phyloP scores from a whole-genome alignment of 2,329 filamentous ascomycete species.

The Periconia sp. region DNA sequence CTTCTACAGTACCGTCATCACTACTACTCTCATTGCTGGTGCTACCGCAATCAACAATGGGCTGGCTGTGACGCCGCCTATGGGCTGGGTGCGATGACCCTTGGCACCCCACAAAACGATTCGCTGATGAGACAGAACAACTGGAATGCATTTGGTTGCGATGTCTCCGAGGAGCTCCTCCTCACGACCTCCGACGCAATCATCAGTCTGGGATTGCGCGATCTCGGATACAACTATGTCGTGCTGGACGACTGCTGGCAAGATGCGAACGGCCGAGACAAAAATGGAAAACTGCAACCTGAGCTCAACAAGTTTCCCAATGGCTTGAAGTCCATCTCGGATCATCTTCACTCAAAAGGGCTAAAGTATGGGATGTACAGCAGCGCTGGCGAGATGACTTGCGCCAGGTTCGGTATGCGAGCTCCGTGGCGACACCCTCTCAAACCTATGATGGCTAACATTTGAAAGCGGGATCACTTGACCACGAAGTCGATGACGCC shows the following conservation, averaged over 20 bases:
- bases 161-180: slow-evolving; percentile 35
- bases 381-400: slow-evolving; percentile 56
- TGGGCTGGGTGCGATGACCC: slow-evolving; percentile 33
- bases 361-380: slow-evolving; percentile 67
- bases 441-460: background rate
- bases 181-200: slow-evolving; percentile 28
- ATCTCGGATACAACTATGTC: slow-evolving; percentile 49
- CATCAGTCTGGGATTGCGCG: slow-evolving; percentile 25
- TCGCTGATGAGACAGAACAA: slow-evolving; percentile 16
- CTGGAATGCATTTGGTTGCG: slow-evolving; percentile 44
- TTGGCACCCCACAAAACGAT: background rate
- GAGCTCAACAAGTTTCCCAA: slow-evolving; percentile 57
- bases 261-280: slow-evolving; percentile 48
- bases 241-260: slow-evolving; percentile 64
- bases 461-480: slow-evolving; percentile 30
- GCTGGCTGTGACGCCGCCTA: slow-evolving; percentile 39
- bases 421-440: background rate
- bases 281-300: slow-evolving; percentile 27
- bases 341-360: slow-evolving; percentile 43
- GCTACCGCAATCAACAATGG: slow-evolving; percentile 33
- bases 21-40: slow-evolving; percentile 1
- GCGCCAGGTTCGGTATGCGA: slow-evolving; percentile 51
- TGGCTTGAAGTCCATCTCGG: slow-evolving; percentile 58
- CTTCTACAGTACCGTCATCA: background rate
- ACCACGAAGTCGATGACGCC: slow-evolving; percentile 28